Percentiles rank a stretch among this genome's conserved stretches.
phyloP scores from a whole-genome alignment of 192 early-diverging fungal genomes.

The Chytriomyces sp. region DNA sequence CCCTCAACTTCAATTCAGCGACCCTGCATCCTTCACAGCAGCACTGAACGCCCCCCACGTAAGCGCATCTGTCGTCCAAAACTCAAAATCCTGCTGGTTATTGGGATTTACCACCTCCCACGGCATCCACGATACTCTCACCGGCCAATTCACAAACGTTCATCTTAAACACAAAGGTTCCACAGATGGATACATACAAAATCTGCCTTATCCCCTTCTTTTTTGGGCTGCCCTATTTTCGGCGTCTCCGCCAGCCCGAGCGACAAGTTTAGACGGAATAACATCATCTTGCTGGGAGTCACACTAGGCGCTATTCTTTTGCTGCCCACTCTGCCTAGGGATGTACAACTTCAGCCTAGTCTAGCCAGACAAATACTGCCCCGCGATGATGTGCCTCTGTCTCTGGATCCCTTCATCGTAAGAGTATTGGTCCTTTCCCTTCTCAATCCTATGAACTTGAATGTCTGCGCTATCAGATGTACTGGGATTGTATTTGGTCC shows the following conservation, averaged over 20 bases:
- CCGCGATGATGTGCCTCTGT: slow-evolving; percentile 18
- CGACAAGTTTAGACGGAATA: slow-evolving; percentile 35
- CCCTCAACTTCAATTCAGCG: too few species aligned
- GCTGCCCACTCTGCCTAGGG: slow-evolving; percentile 33
- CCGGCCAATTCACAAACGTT: slow-evolving; percentile 25
- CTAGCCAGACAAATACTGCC: slow-evolving; percentile 2
- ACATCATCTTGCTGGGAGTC: slow-evolving; percentile 32
- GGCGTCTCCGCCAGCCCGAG: slow-evolving; percentile 22
- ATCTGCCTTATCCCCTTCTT: slow-evolving; percentile 20
- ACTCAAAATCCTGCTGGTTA: slow-evolving; percentile 25
- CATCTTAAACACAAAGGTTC: slow-evolving; percentile 6
- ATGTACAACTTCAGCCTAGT: neutral
- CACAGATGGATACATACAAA: neutral
- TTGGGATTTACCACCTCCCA: slow-evolving; percentile 24
- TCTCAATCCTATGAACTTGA: too few species aligned
- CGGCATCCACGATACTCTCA: slow-evolving; percentile 13
- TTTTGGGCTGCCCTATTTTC: slow-evolving; percentile 24
- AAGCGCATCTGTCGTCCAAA: slow-evolving; percentile 6
- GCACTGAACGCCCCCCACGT: slow-evolving; percentile 17
- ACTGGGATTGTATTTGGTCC: slow-evolving; percentile 34
- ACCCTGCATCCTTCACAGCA: too few species aligned
- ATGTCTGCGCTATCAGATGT: too few species aligned
- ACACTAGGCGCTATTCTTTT: neutral
- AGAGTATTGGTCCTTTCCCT: too few species aligned
- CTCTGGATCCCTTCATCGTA: slow-evolving; percentile 4